These are phyloP conservation scores for Arabis hirsuta DNA, from an alignment of 345 rosid species.

Conservation along the genomic window DNA sequence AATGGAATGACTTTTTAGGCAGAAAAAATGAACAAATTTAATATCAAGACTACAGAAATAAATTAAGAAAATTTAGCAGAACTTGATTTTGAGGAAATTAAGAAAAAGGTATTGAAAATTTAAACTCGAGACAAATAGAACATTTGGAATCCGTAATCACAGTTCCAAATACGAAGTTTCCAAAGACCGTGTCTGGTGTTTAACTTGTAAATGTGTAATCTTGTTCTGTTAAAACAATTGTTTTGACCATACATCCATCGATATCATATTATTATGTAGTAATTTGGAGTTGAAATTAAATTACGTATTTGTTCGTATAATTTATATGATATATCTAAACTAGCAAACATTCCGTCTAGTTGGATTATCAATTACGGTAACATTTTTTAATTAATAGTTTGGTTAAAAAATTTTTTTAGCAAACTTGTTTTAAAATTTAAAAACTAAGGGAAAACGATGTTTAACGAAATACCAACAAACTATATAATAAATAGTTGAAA, in stretches of 20 bases:
- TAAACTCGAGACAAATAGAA: slow-evolving; percentile 37
- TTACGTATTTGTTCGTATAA: too few species aligned
- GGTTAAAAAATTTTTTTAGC: too few species aligned
- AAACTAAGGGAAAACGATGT: too few species aligned
- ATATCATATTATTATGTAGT: neutral
- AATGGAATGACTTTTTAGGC: too few species aligned
- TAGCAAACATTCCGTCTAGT: too few species aligned
- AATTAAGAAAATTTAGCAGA: neutral
- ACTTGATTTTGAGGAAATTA: neutral
- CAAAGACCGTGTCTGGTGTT: slow-evolving; percentile 42
- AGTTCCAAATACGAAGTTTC: slow-evolving; percentile 49
- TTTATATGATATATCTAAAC: too few species aligned
- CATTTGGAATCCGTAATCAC: slow-evolving; percentile 48
- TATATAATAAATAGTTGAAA: neutral
- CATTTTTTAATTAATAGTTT: too few species aligned
- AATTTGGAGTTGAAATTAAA: too few species aligned
- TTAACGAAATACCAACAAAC: neutral
- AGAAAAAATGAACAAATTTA: too few species aligned
- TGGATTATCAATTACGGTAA: too few species aligned
- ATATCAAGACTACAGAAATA: neutral
- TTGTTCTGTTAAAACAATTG: slow-evolving; percentile 35
- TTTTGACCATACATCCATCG: slow-evolving; percentile 35
- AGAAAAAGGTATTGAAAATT: slow-evolving; percentile 26
- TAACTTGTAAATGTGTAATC: slow-evolving; percentile 24
- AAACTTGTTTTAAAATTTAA: too few species aligned